phyloP scores from a whole-genome alignment of 305 asterid genomes.

The Ilex paraguariensis region DNA sequence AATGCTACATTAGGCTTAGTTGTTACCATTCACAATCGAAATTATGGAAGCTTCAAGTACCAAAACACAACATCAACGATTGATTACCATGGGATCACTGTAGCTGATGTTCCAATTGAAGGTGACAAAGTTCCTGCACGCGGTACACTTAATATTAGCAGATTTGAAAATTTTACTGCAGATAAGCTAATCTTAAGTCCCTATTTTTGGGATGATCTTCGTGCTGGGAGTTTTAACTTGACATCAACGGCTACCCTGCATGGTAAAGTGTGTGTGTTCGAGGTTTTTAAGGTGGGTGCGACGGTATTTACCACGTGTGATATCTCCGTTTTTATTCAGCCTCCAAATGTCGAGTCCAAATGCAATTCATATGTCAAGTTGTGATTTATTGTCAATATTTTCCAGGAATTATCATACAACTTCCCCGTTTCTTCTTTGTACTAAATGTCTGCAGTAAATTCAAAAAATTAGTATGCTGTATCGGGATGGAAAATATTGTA shows the following conservation, averaged over 20 bases:
- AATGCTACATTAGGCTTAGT: slow-evolving; percentile 19
- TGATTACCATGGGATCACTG: slow-evolving; percentile 12
- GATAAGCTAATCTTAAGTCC: slow-evolving; percentile 15
- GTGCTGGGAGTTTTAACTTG: slow-evolving; percentile 13
- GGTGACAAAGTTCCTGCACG: slow-evolving; percentile 20
- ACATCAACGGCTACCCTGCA: slow-evolving; percentile 17
- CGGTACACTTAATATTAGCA: slow-evolving; percentile 15
- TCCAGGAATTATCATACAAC: too few relatives aligned
- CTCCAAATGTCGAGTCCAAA: slow-evolving; percentile 8
- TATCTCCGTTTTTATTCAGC: slow-evolving; percentile 9
- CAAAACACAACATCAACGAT: slow-evolving; percentile 12
- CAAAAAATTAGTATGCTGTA: too few relatives aligned
- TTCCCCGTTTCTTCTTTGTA: too few relatives aligned
- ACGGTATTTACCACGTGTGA: slow-evolving; percentile 19
- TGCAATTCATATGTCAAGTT: slow-evolving; percentile 25
- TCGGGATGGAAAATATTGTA: too few relatives aligned
- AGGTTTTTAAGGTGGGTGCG: slow-evolving; percentile 21
- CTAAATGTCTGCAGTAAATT: too few relatives aligned
- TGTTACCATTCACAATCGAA: slow-evolving; percentile 20
- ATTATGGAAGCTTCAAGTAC: slow-evolving; percentile 19
- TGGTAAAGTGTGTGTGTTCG: slow-evolving; percentile 23
- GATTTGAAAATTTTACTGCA: slow-evolving; percentile 14
- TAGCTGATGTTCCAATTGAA: slow-evolving; percentile 19
- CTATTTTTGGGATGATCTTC: slow-evolving; percentile 18
- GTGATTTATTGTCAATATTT: not conserved